Evolutionary conservation across 352 stramenopile genomes (phyloP), one percentile per base, ranked within the genome.

Genomic region (Phytophthora sojae): DNA sequence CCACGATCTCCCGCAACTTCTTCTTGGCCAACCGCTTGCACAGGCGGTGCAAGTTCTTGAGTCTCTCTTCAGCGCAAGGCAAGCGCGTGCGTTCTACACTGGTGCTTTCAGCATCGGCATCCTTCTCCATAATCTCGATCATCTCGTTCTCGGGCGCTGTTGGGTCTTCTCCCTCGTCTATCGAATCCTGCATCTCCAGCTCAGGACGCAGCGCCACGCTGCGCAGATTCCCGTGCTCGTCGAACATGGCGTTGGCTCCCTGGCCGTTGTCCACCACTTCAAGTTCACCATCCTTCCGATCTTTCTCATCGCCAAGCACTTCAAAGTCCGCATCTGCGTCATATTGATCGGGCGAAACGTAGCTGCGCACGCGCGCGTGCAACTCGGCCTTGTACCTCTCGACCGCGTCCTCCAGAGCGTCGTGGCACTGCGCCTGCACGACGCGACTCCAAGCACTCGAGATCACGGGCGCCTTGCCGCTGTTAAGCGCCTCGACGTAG

Each of bases 381-480:
- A 96, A 73, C 65, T 94, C 86, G 2, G 79, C 76, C 59, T 92
- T 86, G 80, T 97, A 98, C n/a, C 82, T 54, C 57, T 85, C 78
- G 1, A 97, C 69, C 2, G 90, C 86, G 15, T 91, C 83, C 32
- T 91, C 76, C 7, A 96, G 78, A 12, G 89, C 91, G 61, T 97
- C 89, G 50, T 93, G 76, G 67, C 88, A 97, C 61, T 96, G 88
- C 4, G 81, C 78, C 69, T 97, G 88, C 26, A 96, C 88, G 2
- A 98, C 91, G 42, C 89, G 88, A 55, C 86, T 94, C 89, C 92
- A 98, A 1, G 92, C 92, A 61, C 83, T 97, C 6, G 88, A 95
- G 62, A 98, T 97, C 45, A 95, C 89, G 0, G 91, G 91, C 8
- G 85, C 83, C 54, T 93, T 92, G 69, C 89, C 90, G 51, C 86